phyloP scores from a whole-genome alignment of 305 asterid species.

The Solanum chacoense region DNA sequence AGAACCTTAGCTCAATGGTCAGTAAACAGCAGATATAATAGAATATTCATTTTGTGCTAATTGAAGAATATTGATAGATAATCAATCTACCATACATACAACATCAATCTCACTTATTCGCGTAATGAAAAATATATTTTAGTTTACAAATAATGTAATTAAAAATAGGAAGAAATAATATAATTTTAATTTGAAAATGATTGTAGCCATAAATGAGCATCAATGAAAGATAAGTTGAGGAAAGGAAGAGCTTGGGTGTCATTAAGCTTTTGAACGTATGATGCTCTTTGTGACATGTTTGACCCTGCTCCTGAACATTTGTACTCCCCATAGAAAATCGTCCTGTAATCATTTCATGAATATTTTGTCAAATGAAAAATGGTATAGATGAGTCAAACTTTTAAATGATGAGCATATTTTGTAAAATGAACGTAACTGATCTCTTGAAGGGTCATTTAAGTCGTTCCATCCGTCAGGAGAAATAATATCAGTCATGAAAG shows the following conservation, averaged over 20 bases:
- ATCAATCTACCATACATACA: not conserved
- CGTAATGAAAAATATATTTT: not conserved
- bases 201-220: conserved; percentile 66
- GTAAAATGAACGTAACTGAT: conserved; percentile 29
- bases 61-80: not conserved
- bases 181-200: not conserved
- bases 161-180: not conserved
- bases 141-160: not conserved
- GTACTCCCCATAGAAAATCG: conserved; percentile 81
- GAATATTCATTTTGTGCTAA: not conserved
- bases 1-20: not conserved
- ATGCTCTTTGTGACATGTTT: conserved; percentile 32
- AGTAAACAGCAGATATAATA: not conserved
- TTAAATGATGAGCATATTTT: not conserved
- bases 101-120: not conserved
- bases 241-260: conserved; percentile 65
- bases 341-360: conserved; percentile 23
- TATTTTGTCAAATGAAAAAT: no score
- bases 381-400: not conserved
- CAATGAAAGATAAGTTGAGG: conserved; percentile 49
- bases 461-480: conserved; percentile 92
- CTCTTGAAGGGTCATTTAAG: conserved; percentile 68
- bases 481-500: conserved; percentile 58
- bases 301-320: conserved; percentile 72
- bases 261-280: conserved; percentile 55